Conservation (phyloP, 1,284 basidiomycete species). For the Tilletia walkeri region DNA sequence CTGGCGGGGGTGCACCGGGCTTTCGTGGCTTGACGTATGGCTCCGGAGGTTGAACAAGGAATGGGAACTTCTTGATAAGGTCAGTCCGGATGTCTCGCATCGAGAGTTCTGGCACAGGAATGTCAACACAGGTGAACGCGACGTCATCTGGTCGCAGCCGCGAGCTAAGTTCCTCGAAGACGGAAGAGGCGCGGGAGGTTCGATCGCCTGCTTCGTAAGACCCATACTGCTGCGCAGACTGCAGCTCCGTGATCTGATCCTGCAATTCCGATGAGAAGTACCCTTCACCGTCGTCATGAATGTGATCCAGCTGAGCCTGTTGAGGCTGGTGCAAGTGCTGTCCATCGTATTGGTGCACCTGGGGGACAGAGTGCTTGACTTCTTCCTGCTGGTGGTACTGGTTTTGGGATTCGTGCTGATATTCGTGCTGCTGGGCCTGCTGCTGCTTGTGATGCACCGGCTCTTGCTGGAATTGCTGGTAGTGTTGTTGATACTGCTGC, state of each 20-base stretch:
- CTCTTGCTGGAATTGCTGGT: not conserved
- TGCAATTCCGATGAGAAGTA: constrained; percentile 12
- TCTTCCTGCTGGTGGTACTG: constrained; percentile 3
- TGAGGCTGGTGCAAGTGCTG: not conserved
- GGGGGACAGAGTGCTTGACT: not conserved
- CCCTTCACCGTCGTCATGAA: not conserved
- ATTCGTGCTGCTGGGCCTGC: not conserved
- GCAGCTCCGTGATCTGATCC: constrained; percentile 15
- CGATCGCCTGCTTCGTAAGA: not conserved
- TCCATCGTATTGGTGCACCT: not conserved
- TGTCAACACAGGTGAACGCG: constrained; percentile 13
- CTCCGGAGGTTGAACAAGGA: constrained; percentile 10
- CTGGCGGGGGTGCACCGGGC: constrained; percentile 15
- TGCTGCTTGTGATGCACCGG: not conserved
- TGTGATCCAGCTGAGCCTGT: not conserved
- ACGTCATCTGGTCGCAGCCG: not conserved
- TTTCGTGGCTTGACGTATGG: constrained; percentile 7
- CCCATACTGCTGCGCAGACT: not conserved
- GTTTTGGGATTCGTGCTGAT: not conserved
- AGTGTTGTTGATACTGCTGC: constrained; percentile 12
- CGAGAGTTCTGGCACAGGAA: constrained; percentile 3
- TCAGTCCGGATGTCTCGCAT: constrained; percentile 13
- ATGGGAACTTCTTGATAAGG: constrained; percentile 15
- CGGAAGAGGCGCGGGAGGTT: not conserved
- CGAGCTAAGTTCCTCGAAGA: constrained; percentile 11